Conservation (phyloP, 1,284 basidiomycete species). For the Xerocomus nothofagi region DNA sequence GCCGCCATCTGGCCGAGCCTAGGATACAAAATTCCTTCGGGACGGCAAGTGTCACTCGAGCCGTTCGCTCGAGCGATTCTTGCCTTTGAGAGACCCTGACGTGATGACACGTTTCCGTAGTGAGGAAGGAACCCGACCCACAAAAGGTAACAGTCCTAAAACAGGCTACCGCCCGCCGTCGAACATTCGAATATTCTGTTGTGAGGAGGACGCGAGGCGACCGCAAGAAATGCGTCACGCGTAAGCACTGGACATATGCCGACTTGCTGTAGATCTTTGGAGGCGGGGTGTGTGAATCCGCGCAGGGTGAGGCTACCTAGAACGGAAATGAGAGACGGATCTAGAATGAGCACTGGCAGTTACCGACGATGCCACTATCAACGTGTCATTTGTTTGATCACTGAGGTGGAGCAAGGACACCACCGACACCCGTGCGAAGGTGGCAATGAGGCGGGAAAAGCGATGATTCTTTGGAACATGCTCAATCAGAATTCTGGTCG, state of each 20-base stretch:
- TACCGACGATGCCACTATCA: background rate
- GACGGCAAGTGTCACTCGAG: slow-evolving; percentile 1
- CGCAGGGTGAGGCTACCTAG: background rate
- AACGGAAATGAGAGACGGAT: background rate
- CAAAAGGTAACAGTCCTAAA: slow-evolving; percentile 7
- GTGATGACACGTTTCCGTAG: background rate
- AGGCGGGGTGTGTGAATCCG: slow-evolving; percentile 1
- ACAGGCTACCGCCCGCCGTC: slow-evolving; percentile 7
- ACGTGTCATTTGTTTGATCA: background rate
- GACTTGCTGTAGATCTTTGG: slow-evolving; percentile 22
- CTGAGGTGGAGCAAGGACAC: background rate
- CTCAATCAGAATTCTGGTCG: background rate
- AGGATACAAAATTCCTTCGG: background rate
- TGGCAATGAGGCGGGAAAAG: background rate
- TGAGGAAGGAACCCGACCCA: background rate
- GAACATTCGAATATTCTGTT: background rate
- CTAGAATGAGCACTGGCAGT: too few species aligned
- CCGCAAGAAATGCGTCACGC: background rate
- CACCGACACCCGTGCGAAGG: background rate
- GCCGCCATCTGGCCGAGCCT: background rate
- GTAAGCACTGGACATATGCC: background rate
- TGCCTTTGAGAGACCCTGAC: slow-evolving; percentile 16
- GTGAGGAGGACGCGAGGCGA: slow-evolving; percentile 1
- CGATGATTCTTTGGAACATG: background rate
- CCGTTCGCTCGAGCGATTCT: slow-evolving; percentile 12